These are phyloP conservation scores for Pseudophaeomoniella oleicola DNA, from an alignment of 2,329 filamentous ascomycete species.

Conservation along the genomic window DNA sequence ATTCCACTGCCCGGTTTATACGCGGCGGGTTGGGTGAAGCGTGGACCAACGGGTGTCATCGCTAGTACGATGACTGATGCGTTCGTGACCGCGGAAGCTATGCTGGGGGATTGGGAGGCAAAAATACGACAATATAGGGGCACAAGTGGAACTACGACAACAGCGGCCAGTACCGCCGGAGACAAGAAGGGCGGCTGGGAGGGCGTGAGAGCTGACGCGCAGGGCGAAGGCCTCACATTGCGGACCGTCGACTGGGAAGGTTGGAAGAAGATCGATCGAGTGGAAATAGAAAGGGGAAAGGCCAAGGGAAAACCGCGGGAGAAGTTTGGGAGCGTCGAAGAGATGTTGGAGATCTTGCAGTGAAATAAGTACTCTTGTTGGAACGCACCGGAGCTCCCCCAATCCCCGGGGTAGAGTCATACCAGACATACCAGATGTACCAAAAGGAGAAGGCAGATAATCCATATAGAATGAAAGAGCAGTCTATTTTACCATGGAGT, in stretches of 20 bases:
- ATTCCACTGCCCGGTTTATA: constrained; percentile 41
- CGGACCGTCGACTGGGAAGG: constrained; percentile 65
- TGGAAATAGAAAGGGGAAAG: constrained; percentile 54
- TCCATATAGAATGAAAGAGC: no score
- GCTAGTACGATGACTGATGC: constrained; percentile 93
- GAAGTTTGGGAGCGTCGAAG: constrained; percentile 41
- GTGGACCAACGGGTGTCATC: constrained; percentile 88
- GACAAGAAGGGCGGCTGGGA: constrained; percentile 55
- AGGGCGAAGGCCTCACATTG: constrained; percentile 32
- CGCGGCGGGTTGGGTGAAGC: constrained; percentile 92
- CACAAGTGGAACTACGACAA: constrained; percentile 6
- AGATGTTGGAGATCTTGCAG: constrained; percentile 36
- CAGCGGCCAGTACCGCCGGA: no score
- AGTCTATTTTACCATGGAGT: no score
- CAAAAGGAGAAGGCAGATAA: no score
- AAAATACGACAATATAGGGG: no score
- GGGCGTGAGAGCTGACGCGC: constrained; percentile 48
- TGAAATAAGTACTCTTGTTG: no score
- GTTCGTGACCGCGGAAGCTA: constrained; percentile 73
- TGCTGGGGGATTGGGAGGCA: constrained; percentile 59
- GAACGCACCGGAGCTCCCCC: no score
- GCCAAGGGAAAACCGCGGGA: constrained; percentile 62
- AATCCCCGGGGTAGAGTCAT: no score
- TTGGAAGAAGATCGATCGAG: constrained; percentile 74
- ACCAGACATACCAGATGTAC: no score